These are phyloP conservation scores for Calvatia gigantea DNA, from an alignment of 768 basidiomycete species.

Conservation along the genomic window DNA sequence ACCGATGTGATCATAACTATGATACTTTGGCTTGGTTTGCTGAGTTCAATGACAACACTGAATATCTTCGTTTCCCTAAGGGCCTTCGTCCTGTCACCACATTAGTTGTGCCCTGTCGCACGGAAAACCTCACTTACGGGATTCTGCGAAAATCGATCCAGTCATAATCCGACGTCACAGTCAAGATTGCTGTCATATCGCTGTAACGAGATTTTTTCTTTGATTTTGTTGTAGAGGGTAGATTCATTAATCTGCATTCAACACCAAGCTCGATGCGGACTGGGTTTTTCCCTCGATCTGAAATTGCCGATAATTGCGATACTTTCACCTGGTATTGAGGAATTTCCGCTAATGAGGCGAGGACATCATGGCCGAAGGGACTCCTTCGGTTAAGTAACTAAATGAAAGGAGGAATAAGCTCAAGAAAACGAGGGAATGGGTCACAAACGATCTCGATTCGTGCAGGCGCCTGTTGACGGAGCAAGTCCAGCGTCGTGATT, in stretches of 20 bases:
- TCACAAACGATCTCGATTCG: conserved; percentile 61
- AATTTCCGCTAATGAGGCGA: conserved; percentile 57
- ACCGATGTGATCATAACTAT: conserved; percentile 62
- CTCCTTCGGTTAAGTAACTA: conserved; percentile 73
- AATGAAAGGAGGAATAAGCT: neutral
- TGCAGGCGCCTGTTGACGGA: conserved; percentile 54
- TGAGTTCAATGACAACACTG: conserved; percentile 53
- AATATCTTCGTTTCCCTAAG: conserved; percentile 61
- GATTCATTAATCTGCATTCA: conserved; percentile 46
- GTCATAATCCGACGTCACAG: conserved; percentile 69
- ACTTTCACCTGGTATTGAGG: conserved; percentile 61
- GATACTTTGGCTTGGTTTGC: conserved; percentile 73
- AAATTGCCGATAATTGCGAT: conserved; percentile 40
- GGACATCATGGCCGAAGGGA: conserved; percentile 71
- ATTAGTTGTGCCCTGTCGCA: conserved; percentile 3
- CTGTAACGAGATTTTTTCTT: conserved; percentile 41
- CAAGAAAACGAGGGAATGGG: neutral
- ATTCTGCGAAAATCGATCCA: conserved; percentile 81
- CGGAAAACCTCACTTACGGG: conserved; percentile 41
- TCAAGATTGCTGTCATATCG: conserved; percentile 71
- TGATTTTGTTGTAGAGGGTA: conserved; percentile 23
- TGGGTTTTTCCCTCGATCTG: conserved; percentile 43
- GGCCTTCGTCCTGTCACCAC: conserved; percentile 55
- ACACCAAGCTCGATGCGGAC: conserved; percentile 57
- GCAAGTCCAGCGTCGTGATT: conserved; percentile 54